These are phyloP conservation scores for Phaeomoniella chlamydospora DNA, from an alignment of 2,329 filamentous ascomycete species.

Conservation along the genomic window DNA sequence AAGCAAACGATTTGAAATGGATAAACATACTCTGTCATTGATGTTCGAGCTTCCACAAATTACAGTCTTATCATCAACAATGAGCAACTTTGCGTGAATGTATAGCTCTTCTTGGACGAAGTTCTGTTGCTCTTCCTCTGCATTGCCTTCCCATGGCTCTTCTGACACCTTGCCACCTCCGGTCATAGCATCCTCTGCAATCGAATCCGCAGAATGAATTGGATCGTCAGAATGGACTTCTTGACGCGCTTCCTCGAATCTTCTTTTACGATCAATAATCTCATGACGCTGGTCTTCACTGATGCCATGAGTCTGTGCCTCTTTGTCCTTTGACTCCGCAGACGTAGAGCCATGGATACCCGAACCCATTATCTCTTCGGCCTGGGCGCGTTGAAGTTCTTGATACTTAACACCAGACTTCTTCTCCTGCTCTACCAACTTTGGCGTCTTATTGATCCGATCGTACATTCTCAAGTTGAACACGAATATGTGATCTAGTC, in stretches of 20 bases:
- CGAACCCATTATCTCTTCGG: slow-evolving; percentile 71
- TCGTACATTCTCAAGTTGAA: slow-evolving; percentile 94
- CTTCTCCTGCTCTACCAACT: slow-evolving; percentile 60
- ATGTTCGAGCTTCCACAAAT: slow-evolving; percentile 67
- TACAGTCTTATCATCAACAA: slow-evolving; percentile 67
- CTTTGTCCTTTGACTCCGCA: slow-evolving; percentile 15
- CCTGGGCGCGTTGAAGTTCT: slow-evolving; percentile 74
- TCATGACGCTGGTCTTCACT: slow-evolving; percentile 24
- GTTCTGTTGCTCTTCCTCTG: slow-evolving; percentile 64
- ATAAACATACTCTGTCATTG: slow-evolving; percentile 40
- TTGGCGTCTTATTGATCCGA: slow-evolving; percentile 69
- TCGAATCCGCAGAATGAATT: slow-evolving; percentile 29
- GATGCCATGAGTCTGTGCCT: slow-evolving; percentile 4
- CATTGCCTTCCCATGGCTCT: slow-evolving; percentile 61
- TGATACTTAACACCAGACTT: slow-evolving; percentile 72
- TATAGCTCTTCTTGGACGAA: slow-evolving; percentile 96
- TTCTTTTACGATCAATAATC: slow-evolving; percentile 29
- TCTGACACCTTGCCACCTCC: slow-evolving; percentile 47
- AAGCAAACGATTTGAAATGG: slow-evolving; percentile 1
- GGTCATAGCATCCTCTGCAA: slow-evolving; percentile 73
- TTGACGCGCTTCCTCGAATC: slow-evolving; percentile 29
- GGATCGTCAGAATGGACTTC: slow-evolving; percentile 34
- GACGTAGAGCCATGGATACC: slow-evolving; percentile 48
- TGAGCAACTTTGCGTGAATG: slow-evolving; percentile 74
- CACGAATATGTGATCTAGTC: slow-evolving; percentile 65